Conservation (phyloP, 306 rosid species). For the Chamaecrista fasciculata region DNA sequence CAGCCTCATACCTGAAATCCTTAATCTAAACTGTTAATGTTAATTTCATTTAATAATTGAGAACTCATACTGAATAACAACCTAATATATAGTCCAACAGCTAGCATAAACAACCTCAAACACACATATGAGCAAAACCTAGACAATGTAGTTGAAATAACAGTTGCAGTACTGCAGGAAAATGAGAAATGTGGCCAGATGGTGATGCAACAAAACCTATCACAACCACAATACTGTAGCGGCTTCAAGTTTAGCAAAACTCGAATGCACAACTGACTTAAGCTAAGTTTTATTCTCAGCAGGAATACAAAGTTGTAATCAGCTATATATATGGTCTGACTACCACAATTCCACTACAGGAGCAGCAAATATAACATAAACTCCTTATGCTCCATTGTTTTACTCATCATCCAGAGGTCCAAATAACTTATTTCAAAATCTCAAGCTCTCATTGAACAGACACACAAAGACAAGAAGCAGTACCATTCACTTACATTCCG, state of each 20-base stretch:
- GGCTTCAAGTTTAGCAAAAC: not conserved
- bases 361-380: not conserved
- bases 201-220: not conserved
- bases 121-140: not conserved
- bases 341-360: not conserved
- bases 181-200: not conserved
- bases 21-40: not conserved
- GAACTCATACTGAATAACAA: not conserved
- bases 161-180: not conserved
- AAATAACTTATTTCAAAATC: not conserved
- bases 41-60: not conserved
- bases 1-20: constrained; percentile 79
- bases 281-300: not conserved
- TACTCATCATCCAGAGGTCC: not conserved
- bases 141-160: not conserved
- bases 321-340: not conserved
- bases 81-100: not conserved
- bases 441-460: not conserved
- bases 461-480: not conserved
- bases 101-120: not conserved
- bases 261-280: not conserved
- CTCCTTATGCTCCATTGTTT: not conserved
- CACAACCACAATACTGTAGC: not conserved
- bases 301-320: not conserved
- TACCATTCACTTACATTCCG: constrained; percentile 57